Conservation (phyloP, 805 yeast genomes). For the Sugiyamaella chiloensis region DNA sequence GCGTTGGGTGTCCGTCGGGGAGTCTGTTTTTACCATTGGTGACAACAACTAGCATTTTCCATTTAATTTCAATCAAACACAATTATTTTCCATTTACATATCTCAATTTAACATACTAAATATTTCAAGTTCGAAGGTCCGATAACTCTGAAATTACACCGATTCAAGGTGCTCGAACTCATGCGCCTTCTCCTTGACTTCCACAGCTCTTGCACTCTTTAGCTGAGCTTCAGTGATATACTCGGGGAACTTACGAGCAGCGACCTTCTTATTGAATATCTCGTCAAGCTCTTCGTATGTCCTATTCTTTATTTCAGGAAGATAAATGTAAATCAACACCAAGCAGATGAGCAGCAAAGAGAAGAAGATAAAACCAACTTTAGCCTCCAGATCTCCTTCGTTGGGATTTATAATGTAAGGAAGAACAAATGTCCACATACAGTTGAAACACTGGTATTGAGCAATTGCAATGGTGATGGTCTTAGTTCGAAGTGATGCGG, state of each 20-base stretch:
- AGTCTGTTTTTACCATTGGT: too few relatives aligned
- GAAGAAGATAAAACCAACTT: constrained; percentile 42
- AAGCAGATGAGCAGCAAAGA: constrained; percentile 6
- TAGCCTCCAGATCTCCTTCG: constrained; percentile 44
- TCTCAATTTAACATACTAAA: too few relatives aligned
- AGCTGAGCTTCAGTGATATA: constrained; percentile 15
- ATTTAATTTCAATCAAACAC: too few relatives aligned
- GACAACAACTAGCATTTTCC: too few relatives aligned
- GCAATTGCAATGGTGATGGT: constrained; percentile 38
- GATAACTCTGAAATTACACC: too few relatives aligned
- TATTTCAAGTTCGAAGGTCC: too few relatives aligned
- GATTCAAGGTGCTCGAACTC: constrained; percentile 6
- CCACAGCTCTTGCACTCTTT: constrained; percentile 10
- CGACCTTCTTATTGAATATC: constrained; percentile 39
- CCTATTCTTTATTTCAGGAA: constrained; percentile 57
- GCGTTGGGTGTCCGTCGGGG: too few relatives aligned
- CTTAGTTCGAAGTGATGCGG: constrained; percentile 40
- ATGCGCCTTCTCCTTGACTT: constrained; percentile 8
- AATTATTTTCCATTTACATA: too few relatives aligned
- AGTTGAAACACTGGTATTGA: constrained; percentile 34
- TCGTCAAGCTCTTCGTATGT: constrained; percentile 58
- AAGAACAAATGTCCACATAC: constrained; percentile 38
- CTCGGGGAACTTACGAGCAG: constrained; percentile 28
- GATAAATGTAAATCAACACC: constrained; percentile 37
- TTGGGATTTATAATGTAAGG: constrained; percentile 49